A percentile compares a stretch with the other conserved stretches of the same genome.
These are phyloP conservation scores for Nitzschia putrida DNA, from an alignment of 108 stramenopile genomes.

Conservation along the genomic window DNA sequence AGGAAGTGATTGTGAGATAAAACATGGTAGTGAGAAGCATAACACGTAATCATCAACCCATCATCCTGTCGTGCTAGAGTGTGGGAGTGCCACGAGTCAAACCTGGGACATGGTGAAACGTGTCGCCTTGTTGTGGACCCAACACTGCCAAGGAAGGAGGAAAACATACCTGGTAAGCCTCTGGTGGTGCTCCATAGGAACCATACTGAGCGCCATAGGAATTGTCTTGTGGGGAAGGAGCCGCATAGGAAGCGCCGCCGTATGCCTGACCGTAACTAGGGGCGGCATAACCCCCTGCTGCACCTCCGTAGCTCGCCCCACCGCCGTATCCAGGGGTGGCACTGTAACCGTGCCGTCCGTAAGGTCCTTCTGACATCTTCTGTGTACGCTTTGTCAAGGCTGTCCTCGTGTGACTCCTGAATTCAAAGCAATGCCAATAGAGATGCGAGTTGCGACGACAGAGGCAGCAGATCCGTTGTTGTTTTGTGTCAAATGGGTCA, in stretches of 20 bases:
- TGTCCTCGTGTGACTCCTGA: too few species aligned
- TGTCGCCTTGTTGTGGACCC: not conserved
- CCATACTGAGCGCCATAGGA: constrained; percentile 49
- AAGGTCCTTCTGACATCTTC: constrained; percentile 74
- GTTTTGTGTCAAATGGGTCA: too few species aligned
- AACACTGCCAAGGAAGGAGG: constrained; percentile 3
- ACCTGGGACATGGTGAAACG: too few species aligned
- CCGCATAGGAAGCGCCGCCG: constrained; percentile 44
- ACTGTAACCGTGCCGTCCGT: constrained; percentile 73
- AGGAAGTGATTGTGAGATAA: not conserved
- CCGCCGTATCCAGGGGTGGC: constrained; percentile 57
- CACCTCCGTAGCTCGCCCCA: constrained; percentile 38
- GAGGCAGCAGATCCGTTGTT: too few species aligned
- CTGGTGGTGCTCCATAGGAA: constrained; percentile 42
- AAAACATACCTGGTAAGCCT: constrained; percentile 38
- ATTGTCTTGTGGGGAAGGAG: constrained; percentile 37
- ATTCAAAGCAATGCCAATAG: too few species aligned
- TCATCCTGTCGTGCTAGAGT: too few species aligned
- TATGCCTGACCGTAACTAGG: constrained; percentile 45
- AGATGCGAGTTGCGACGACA: too few species aligned
- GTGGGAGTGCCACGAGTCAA: too few species aligned
- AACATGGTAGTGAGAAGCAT: too few species aligned
- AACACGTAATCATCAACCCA: too few species aligned
- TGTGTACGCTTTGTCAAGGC: too few species aligned
- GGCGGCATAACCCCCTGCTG: constrained; percentile 51